Conservation (phyloP, 2,329 filamentous ascomycete genomes). For the Colletotrichum echinochloae region DNA sequence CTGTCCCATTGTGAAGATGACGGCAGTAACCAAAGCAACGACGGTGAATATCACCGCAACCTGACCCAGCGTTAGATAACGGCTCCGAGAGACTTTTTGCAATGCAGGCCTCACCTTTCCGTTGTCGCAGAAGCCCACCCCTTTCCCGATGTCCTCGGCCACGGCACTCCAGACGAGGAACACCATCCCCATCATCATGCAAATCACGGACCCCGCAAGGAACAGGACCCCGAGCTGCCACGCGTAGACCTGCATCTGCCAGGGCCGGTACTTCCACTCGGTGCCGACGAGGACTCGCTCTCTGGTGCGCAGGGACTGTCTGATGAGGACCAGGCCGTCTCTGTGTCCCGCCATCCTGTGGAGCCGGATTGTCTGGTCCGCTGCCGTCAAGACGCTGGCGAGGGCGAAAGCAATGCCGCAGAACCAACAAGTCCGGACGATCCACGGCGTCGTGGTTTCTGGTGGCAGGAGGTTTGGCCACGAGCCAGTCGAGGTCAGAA, state of each 20-base stretch:
- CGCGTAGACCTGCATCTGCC: constrained; percentile 42
- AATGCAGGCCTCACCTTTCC: constrained; percentile 9
- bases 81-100: too few relatives aligned
- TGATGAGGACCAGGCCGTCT: constrained; percentile 51
- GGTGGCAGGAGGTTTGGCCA: constrained; percentile 56
- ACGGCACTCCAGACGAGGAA: constrained; percentile 43
- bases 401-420: constrained; percentile 61
- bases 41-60: constrained; percentile 11
- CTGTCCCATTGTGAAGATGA: neutral
- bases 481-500: constrained; percentile 55
- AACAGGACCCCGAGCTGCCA: constrained; percentile 44
- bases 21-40: neutral
- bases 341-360: constrained; percentile 56
- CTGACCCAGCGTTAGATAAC: neutral
- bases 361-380: constrained; percentile 56
- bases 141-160: neutral
- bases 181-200: constrained; percentile 42
- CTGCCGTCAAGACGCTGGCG: constrained; percentile 60
- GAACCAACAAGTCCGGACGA: constrained; percentile 55
- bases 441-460: constrained; percentile 53
- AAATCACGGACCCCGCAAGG: constrained; percentile 41
- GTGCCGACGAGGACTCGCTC: neutral
- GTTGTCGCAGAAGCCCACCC: constrained; percentile 6
- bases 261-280: constrained; percentile 30
- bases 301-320: constrained; percentile 41